Evolutionary conservation across 2,329 filamentous ascomycete genomes (phyloP).

Genomic region (Hymenoscyphus repandus): DNA sequence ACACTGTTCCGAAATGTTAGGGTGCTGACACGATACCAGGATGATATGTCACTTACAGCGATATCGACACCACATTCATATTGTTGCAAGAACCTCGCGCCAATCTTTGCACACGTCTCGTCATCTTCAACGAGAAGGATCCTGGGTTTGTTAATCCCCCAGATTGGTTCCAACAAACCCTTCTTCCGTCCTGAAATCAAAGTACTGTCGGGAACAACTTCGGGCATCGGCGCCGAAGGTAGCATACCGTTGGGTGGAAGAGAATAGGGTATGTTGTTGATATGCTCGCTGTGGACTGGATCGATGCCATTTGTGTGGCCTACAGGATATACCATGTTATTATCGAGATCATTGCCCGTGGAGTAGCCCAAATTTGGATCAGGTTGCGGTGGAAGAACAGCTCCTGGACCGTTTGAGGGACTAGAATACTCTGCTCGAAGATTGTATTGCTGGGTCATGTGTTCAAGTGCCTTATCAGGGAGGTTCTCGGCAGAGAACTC

Average conservation of each 20-base stretch:
- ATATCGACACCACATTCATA: constrained; percentile 64
- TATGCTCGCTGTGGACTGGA: constrained; percentile 89
- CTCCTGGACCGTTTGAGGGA: constrained; percentile 27
- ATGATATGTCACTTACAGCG: constrained; percentile 48
- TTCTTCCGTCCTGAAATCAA: constrained; percentile 33
- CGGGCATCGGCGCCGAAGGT: constrained; percentile 40
- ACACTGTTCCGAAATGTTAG: constrained; percentile 44
- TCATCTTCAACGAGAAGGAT: constrained; percentile 89
- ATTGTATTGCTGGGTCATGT: constrained; percentile 45
- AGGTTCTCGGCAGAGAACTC: constrained; percentile 62
- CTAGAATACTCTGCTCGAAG: constrained; percentile 29
- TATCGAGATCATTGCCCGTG: constrained; percentile 53
- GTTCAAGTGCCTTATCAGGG: constrained; percentile 59
- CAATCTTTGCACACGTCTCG: constrained; percentile 61
- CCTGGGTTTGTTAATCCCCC: constrained; percentile 62
- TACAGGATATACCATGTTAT: constrained; percentile 80
- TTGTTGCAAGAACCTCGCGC: constrained; percentile 60
- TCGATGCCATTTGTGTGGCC: constrained; percentile 89
- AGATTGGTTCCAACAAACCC: constrained; percentile 40
- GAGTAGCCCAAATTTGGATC: constrained; percentile 39
- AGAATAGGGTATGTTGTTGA: constrained; percentile 87
- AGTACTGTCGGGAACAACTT: constrained; percentile 39
- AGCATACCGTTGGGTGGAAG: constrained; percentile 59
- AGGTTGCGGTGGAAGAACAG: constrained; percentile 32
- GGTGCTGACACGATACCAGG: too few species aligned